A percentile compares a stretch with the other conserved stretches of the same genome.
These are phyloP conservation scores for Protomyces arabidopsidicola DNA, from an alignment of 1,139 yeast genomes.

Conservation along the genomic window DNA sequence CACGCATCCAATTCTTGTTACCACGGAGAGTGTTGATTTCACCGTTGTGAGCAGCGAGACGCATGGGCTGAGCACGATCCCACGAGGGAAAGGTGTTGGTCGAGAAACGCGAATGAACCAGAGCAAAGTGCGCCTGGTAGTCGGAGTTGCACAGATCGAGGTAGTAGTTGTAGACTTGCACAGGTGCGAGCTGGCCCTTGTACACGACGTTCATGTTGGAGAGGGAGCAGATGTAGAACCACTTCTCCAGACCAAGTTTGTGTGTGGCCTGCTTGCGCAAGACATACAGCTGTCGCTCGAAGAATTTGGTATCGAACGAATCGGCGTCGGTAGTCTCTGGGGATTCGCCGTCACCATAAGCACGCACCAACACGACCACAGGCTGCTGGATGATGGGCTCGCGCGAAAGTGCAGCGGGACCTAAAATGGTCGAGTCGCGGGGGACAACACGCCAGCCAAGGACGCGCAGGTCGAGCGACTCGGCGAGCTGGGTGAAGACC, in stretches of 20 bases:
- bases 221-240: slow-evolving; percentile 95
- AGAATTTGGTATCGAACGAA: slow-evolving; percentile 54
- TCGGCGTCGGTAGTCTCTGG: slow-evolving; percentile 45
- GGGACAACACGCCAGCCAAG: slow-evolving; percentile 97
- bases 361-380: slow-evolving; percentile 63
- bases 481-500: slow-evolving; percentile 77
- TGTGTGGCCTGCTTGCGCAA: slow-evolving; percentile 86
- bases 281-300: slow-evolving; percentile 79
- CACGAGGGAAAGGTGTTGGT: slow-evolving; percentile 98
- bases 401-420: slow-evolving; percentile 90
- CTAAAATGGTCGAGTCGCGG: slow-evolving; percentile 83
- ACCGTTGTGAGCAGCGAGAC: slow-evolving; percentile 98
- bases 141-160: slow-evolving; percentile 88
- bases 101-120: slow-evolving; percentile 95
- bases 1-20: slow-evolving; percentile 98
- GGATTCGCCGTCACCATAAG: slow-evolving; percentile 40
- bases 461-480: slow-evolving; percentile 68
- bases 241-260: slow-evolving; percentile 86
- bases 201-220: slow-evolving; percentile 86
- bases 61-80: slow-evolving; percentile 98
- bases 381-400: slow-evolving; percentile 93
- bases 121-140: slow-evolving; percentile 90
- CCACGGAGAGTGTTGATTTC: slow-evolving; percentile 96
- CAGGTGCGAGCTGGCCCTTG: slow-evolving; percentile 96
- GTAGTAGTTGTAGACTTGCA: slow-evolving; percentile 90